These are phyloP conservation scores for Kwoniella mangroviensis DNA, from an alignment of 768 basidiomycete species.

Conservation along the genomic window DNA sequence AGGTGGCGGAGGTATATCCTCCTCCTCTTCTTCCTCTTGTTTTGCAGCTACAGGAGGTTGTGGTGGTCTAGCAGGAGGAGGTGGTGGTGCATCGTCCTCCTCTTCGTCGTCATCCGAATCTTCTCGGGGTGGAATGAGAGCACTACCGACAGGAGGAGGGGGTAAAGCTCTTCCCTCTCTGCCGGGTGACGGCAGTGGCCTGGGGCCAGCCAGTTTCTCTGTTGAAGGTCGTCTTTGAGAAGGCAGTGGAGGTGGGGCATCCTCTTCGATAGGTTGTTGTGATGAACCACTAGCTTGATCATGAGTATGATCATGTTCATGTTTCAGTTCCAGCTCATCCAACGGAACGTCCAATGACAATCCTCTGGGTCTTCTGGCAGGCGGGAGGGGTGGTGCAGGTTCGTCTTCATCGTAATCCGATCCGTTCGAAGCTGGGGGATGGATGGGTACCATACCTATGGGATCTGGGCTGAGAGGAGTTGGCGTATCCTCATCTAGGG, in stretches of 20 bases:
- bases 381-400: constrained; percentile 36
- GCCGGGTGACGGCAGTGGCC: constrained; percentile 34
- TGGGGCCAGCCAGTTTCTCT: constrained; percentile 32
- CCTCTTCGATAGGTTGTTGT: constrained; percentile 31
- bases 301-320: constrained; percentile 39
- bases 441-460: constrained; percentile 40
- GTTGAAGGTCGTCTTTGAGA: neutral
- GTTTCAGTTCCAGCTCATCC: constrained; percentile 55
- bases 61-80: constrained; percentile 5
- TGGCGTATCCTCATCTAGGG: constrained; percentile 5
- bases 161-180: constrained; percentile 26
- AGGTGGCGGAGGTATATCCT: constrained; percentile 12
- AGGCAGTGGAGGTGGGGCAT: constrained; percentile 37
- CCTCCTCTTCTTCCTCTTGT: constrained; percentile 6
- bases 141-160: constrained; percentile 32
- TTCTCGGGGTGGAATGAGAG: constrained; percentile 36
- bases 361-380: constrained; percentile 26
- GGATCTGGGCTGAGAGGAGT: constrained; percentile 14
- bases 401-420: constrained; percentile 23
- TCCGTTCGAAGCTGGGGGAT: constrained; percentile 36
- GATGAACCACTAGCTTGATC: constrained; percentile 14
- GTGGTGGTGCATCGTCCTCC: constrained; percentile 20
- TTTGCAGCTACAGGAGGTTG: neutral
- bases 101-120: constrained; percentile 41
- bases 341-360: constrained; percentile 36